These are phyloP conservation scores for Diaporthe vexans DNA, from an alignment of 2,329 filamentous ascomycete genomes.

Conservation along the genomic window DNA sequence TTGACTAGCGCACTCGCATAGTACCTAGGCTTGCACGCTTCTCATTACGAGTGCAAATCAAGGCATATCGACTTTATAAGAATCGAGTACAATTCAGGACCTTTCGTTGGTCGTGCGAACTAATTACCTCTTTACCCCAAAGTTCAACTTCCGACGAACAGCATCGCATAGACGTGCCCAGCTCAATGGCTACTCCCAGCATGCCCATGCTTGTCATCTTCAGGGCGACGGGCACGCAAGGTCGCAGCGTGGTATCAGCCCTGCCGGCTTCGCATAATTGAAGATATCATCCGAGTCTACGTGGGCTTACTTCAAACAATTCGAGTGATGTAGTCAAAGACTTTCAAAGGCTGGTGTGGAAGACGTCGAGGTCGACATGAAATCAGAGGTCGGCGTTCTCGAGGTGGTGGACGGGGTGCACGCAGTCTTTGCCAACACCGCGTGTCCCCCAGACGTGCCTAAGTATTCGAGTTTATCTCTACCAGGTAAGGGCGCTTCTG, in stretches of 20 bases:
- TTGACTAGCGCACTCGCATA: too few relatives aligned
- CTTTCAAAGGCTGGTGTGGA: neutral
- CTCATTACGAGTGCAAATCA: too few relatives aligned
- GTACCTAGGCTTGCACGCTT: too few relatives aligned
- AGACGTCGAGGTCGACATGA: constrained; percentile 5
- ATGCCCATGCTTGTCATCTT: constrained; percentile 2
- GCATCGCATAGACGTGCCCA: neutral
- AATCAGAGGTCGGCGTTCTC: neutral
- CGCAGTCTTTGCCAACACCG: neutral
- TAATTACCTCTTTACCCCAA: neutral
- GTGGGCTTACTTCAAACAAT: too few relatives aligned
- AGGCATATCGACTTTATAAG: neutral
- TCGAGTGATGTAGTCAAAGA: too few relatives aligned
- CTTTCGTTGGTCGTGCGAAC: too few relatives aligned
- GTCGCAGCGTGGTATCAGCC: constrained; percentile 6
- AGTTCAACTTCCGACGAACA: too few relatives aligned
- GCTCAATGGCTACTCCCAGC: neutral
- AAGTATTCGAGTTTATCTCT: neutral
- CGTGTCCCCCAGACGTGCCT: neutral
- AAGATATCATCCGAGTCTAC: neutral
- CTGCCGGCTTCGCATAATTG: neutral
- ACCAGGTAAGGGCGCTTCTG: neutral
- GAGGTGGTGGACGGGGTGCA: neutral
- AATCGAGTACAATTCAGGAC: neutral
- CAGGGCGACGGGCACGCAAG: neutral